Base-by-base conservation (phyloP, 2,329 filamentous ascomycete genomes). In the Phialophora expanda region DNA sequence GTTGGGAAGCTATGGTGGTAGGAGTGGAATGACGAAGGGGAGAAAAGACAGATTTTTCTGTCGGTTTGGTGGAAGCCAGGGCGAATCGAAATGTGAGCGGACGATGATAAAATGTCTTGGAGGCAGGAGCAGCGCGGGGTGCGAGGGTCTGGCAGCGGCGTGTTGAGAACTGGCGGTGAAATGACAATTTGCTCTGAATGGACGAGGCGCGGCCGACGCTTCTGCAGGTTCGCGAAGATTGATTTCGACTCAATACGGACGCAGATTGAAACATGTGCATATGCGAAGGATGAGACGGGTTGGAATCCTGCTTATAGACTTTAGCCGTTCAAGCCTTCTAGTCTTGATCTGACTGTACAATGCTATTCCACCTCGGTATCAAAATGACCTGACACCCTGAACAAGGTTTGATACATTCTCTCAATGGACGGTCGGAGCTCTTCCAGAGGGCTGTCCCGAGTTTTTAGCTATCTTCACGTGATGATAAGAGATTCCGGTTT, bases 1-100 rank as follows among this genome's bases (percentile, higher is more conserved):
- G 78, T 70, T 75, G 80, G 71, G 79, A 79, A 75, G 84, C 79
- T 79, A 84, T 84, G 75, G 77, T 81, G 64, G 67, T 50, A 60
- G 69, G 61, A 50, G 62, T 62, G 56, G 66, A 66, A 68, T 62
- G 63, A 66, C 65, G 69, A 56, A 65, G 64, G 61, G 69, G 68
- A 66, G 70, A 63, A 58, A 62, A 55, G 56, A 64, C 44, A 54
- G 68, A 66, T 57, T 68, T 68, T 66, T 66, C 63, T 46, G 64
- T 53, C 20, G 55, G 56, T 59, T 61, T 68, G 60, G 65, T 65
- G 65, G 69, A 64, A 67, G 69, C 67, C 66, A 69, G 67, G 61
- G 67, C 59, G 53, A 57, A 56, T 61, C 60, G 65, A 60, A 61
- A 57, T 55, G 64, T 64, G 62, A 57, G 32, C 20, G n/a, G 32